Base-by-base conservation (phyloP, 2,329 filamentous ascomycete species). In the Fusarium sp. region DNA sequence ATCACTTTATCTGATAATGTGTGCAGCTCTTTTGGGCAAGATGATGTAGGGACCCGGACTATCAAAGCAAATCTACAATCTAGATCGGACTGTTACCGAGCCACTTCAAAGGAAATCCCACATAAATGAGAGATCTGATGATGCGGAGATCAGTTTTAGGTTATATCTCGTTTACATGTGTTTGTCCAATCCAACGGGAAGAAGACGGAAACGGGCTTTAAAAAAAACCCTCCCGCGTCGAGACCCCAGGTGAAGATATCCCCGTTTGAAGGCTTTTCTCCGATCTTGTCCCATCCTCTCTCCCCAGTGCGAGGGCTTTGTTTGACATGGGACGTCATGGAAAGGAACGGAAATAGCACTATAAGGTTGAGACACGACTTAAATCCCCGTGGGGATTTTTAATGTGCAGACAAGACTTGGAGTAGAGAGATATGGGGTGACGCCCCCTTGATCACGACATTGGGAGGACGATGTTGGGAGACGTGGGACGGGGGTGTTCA, bases 401-500 rank as follows among this genome's bases (percentile, higher is more conserved):
- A 41, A 51, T 39, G 37, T 45, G 41, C 33, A 35, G 28, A 17
- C 22, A 44, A 37, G 32, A n/a, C 32, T 45, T 24, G 13, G 26
- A 20, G 19, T 13, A 47, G 35, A 45, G 19, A 30, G 19, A 37
- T 47, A n/a, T 20, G 33, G n/a, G 20, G 39, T 35, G 53, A 56
- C 45, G 30, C 52, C 56, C 58, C 56, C 58, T 50, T 68, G 55
- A 65, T 56, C 64, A 76, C 74, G 41, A 37, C 68, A 71, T n/a
- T 37, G 35, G 33, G 15, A 39, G 41, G 24, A 40, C 19, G 59
- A 71, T 62, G 71, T 40, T 65, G 72, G 47, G 67, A 41, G 57
- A 75, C 68, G 74, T 74, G 62, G 37, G 70, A 74, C 67, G 50
- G 43, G 50, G 43, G 54, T 56, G 53, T 52, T 43, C 60, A 71